phyloP scores from a whole-genome alignment of 2,329 filamentous ascomycete genomes.

The Phyllosticta citribraziliensis region DNA sequence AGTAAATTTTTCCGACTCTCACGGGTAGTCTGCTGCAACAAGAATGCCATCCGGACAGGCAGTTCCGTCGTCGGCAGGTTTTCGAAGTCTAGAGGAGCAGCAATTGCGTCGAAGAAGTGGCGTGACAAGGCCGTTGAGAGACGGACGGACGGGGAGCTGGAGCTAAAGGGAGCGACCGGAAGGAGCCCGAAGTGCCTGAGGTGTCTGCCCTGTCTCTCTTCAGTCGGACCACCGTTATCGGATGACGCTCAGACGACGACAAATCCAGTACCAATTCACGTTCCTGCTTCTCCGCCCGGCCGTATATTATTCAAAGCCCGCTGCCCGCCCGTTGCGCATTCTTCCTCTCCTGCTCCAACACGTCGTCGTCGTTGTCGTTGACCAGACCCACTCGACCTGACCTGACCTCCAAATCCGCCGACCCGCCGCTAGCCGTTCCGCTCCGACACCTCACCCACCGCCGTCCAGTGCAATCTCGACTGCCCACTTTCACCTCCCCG shows the following conservation, averaged over 20 bases:
- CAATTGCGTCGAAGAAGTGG: not conserved
- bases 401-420: slow-evolving; percentile 2
- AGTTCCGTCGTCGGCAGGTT: not conserved
- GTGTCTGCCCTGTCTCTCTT: not conserved
- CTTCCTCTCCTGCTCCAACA: not conserved
- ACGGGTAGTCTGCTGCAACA: not conserved
- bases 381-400: not conserved
- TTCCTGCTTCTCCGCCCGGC: not conserved
- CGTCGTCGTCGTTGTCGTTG: not conserved
- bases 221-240: not conserved
- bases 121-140: not conserved
- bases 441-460: slow-evolving; percentile 6
- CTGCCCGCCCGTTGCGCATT: not conserved
- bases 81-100: not conserved
- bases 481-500: not conserved
- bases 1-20: not conserved
- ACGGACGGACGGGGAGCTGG: not conserved
- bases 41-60: not conserved
- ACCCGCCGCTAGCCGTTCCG: slow-evolving; percentile 7
- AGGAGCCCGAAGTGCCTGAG: not conserved
- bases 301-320: not conserved
- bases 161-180: not conserved
- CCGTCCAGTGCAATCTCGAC: not conserved
- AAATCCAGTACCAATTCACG: not conserved
- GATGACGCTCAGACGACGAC: not conserved